A percentile compares a stretch with the other conserved stretches of the same genome.
phyloP scores from a whole-genome alignment of 148 eudicot species.

The Pharnaceum exiguum region DNA sequence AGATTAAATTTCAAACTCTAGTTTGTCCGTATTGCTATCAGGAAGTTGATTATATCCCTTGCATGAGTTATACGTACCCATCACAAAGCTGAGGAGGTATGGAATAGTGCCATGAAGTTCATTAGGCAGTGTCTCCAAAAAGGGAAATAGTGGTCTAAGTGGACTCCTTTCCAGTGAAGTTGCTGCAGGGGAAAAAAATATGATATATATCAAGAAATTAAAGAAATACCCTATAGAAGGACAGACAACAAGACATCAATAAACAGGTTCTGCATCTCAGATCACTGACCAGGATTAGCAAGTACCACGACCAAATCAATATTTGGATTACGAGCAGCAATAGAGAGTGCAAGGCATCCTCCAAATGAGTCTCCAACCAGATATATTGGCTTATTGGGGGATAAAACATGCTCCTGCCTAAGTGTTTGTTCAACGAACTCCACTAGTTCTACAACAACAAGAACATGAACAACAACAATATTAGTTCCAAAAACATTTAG shows the following conservation, averaged over 20 bases:
- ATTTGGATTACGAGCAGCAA: conserved; percentile 82
- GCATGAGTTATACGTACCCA: conserved; percentile 46
- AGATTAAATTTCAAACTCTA: not conserved
- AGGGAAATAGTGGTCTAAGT: conserved; percentile 72
- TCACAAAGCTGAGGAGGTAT: conserved; percentile 72
- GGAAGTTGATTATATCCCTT: not conserved
- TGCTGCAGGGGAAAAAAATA: conserved; percentile 41
- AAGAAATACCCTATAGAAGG: conserved; percentile 4
- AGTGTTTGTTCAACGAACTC: conserved; percentile 57
- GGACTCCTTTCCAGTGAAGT: conserved; percentile 85
- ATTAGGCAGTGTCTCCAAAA: conserved; percentile 68
- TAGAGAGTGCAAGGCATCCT: conserved; percentile 87
- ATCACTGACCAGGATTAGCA: conserved; percentile 84
- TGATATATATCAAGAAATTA: too few species aligned
- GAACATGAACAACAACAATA: conserved; percentile 3
- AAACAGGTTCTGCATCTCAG: not conserved
- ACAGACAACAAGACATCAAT: not conserved
- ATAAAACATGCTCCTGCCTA: conserved; percentile 53
- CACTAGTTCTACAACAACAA: conserved; percentile 56
- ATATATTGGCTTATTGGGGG: conserved; percentile 85
- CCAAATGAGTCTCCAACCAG: conserved; percentile 94
- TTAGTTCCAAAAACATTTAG: too few species aligned
- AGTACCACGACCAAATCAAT: conserved; percentile 77
- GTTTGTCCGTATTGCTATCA: too few species aligned
- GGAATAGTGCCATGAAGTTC: conserved; percentile 67